phyloP scores from a whole-genome alignment of 2,329 filamentous ascomycete genomes.

The Teratosphaeria viscida region DNA sequence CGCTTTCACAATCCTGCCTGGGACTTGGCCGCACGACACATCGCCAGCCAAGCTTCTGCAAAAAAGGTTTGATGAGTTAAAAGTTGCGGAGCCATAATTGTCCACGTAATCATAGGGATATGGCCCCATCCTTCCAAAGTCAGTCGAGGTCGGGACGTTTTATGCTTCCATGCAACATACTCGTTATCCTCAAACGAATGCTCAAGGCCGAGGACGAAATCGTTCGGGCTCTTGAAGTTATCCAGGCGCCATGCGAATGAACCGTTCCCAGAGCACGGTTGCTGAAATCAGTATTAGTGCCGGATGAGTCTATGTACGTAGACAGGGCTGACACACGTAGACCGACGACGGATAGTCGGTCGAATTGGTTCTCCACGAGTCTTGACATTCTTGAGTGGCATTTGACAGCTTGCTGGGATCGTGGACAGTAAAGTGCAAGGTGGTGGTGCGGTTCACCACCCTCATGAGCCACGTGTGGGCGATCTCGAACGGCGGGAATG shows the following conservation, averaged over 20 bases:
- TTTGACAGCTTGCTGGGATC: conserved; percentile 21
- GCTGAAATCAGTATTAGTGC: neutral
- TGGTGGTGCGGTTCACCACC: conserved; percentile 11
- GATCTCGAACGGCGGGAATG: conserved; percentile 9
- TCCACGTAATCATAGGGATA: conserved; percentile 20
- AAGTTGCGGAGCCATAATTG: conserved; percentile 11
- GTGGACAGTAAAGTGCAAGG: conserved; percentile 18
- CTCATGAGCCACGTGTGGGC: conserved; percentile 1
- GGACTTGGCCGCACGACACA: neutral
- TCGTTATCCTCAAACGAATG: conserved; percentile 19
- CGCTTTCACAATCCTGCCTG: neutral
- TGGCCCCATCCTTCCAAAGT: conserved; percentile 16
- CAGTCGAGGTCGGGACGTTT: neutral
- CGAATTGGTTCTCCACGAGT: conserved; percentile 12
- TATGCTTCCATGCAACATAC: conserved; percentile 10
- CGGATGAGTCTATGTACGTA: neutral
- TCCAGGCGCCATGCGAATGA: conserved; percentile 19
- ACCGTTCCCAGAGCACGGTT: conserved; percentile 9
- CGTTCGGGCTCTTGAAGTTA: conserved; percentile 6
- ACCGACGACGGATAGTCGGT: conserved; percentile 11
- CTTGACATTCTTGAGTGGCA: conserved; percentile 13
- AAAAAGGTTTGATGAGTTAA: neutral
- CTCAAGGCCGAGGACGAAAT: conserved; percentile 17
- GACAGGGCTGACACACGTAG: conserved; percentile 8
- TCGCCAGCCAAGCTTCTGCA: neutral